Evolutionary conservation across 75 land plant species (phyloP), one percentile per base, ranked within the genome.

Genomic region (Larix kaempferi): DNA sequence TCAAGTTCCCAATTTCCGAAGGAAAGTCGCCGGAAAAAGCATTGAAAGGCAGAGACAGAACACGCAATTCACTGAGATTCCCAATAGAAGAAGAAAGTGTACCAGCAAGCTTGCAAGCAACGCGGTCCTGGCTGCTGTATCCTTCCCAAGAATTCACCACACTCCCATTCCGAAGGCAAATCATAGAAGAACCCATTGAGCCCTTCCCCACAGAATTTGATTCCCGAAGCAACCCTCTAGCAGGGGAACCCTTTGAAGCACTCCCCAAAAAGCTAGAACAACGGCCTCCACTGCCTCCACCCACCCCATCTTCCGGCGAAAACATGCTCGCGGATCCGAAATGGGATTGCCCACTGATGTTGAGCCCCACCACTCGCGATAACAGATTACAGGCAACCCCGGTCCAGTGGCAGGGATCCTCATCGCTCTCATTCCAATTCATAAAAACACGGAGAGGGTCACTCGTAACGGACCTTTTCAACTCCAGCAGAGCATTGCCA

Each of bases 1-100:
- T 39, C n/a, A 92, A 81, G 23, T 56, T 49, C 22, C 90, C 91
- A 16, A 95, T 64, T 76, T 80, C 75, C 5, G 80, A 15, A 26
- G 75, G 75, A 55, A 74, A 2, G 26, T 74, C 35, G 15, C 75
- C 75, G 54, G 35, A 52, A 56, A 74, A 56, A 19, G 37, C 16
- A 55, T 74, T 52, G 35, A 41, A 74, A 54, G 75, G 75, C 75
- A 74, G 44, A 25, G 75, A 54, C 75, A 74, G 25, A 23, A 55
- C 57, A 29, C 75, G 16, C 57, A 74, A 15, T 55, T 74, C 75
- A 23, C 56, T 54, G 5, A 74, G 58, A 56, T 56, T 25, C 27
- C 57, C 75, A 74, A 74, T 74, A 63, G 35, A 69, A 52, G 23
- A n/a, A 6, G 83, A 54, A 61, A 81, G 73, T 21, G 44, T 71